phyloP scores from a whole-genome alignment of 2,329 filamentous ascomycete species.

The Lasiodiplodia sp. region DNA sequence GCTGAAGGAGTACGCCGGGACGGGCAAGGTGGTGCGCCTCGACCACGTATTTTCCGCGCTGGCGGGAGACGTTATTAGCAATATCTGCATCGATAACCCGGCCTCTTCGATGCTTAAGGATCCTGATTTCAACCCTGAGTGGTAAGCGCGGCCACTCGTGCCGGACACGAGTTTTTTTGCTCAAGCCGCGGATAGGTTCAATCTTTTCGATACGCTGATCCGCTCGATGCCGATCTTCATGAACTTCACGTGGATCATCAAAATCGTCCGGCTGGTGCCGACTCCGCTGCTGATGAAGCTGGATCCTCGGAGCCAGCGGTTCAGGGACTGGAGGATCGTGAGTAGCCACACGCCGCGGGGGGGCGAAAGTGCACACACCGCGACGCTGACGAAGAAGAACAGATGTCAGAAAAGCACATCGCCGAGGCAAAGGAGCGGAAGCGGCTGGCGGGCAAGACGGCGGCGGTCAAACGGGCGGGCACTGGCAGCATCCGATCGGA shows the following conservation, averaged over 20 bases:
- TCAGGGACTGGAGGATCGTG: not conserved
- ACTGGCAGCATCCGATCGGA: not conserved
- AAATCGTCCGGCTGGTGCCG: not conserved
- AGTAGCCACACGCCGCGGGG: not conserved
- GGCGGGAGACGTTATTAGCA: constrained; percentile 39
- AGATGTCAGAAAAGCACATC: not conserved
- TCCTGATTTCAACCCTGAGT: constrained; percentile 26
- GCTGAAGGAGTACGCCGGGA: not conserved
- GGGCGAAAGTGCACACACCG: too few species aligned
- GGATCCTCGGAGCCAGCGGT: constrained; percentile 11
- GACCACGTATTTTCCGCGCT: constrained; percentile 34
- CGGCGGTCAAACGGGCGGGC: not conserved
- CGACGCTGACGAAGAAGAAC: too few species aligned
- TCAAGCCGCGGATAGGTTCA: constrained; percentile 29
- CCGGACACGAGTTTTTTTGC: too few species aligned
- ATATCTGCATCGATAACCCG: constrained; percentile 34
- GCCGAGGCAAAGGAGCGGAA: not conserved
- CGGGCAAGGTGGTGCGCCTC: not conserved
- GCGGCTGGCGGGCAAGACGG: too few species aligned
- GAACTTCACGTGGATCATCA: constrained; percentile 32
- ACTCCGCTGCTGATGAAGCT: not conserved
- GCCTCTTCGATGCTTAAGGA: constrained; percentile 29
- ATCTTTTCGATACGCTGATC: constrained; percentile 30
- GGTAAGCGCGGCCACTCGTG: too few species aligned
- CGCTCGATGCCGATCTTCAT: constrained; percentile 31